These are phyloP conservation scores for Boletus pseudopeckii DNA, from an alignment of 768 basidiomycete genomes.

Conservation along the genomic window DNA sequence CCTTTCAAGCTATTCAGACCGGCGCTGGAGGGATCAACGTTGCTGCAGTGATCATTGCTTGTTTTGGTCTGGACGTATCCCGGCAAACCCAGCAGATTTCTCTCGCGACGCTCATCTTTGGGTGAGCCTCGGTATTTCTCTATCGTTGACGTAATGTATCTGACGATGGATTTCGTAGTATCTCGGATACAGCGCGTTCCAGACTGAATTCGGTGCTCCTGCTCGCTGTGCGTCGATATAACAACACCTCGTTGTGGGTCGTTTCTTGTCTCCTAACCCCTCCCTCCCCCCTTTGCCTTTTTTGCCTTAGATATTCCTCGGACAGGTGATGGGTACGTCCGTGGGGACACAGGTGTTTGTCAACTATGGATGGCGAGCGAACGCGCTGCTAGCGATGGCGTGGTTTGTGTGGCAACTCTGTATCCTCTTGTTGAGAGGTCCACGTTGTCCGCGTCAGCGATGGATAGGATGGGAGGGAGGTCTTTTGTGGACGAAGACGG, in stretches of 20 bases:
- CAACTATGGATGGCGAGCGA: conserved; percentile 60
- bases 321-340: conserved; percentile 77
- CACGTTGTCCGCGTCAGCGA: conserved; percentile 39
- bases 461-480: conserved; percentile 50
- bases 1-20: conserved; percentile 57
- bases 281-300: too few species aligned
- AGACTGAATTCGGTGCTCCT: conserved; percentile 72
- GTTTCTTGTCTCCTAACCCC: not conserved
- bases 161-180: conserved; percentile 9
- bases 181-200: conserved; percentile 49
- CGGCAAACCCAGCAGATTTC: conserved; percentile 68
- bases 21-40: conserved; percentile 66
- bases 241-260: not conserved
- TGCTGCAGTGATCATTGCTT: conserved; percentile 61
- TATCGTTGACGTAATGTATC: not conserved
- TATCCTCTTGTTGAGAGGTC: conserved; percentile 61
- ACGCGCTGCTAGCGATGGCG: conserved; percentile 54
- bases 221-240: conserved; percentile 45
- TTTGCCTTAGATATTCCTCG: conserved; percentile 51
- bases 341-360: conserved; percentile 73
- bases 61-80: conserved; percentile 66
- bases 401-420: conserved; percentile 53
- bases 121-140: conserved; percentile 16
- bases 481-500: not conserved
- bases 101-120: conserved; percentile 54